Conservation (phyloP, 2,329 filamentous ascomycete species). For the Aspergillus brasiliensis region DNA sequence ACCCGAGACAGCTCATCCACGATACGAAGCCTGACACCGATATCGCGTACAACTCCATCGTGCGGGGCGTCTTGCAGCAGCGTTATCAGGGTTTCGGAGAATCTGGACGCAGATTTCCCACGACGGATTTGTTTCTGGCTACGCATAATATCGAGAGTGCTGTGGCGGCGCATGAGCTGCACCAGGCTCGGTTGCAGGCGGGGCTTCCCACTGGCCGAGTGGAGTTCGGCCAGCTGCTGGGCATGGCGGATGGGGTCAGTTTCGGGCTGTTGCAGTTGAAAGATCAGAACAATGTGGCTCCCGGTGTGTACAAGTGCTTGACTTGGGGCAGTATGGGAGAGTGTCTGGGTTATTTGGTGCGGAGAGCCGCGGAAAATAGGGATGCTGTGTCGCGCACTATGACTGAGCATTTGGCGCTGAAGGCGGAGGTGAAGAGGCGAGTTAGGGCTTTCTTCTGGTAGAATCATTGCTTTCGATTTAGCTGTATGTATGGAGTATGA, state of each 20-base stretch:
- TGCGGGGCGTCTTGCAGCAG: constrained; percentile 66
- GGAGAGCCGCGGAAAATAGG: constrained; percentile 61
- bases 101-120: constrained; percentile 51
- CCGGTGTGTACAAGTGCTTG: constrained; percentile 58
- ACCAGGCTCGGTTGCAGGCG: constrained; percentile 47
- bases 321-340: constrained; percentile 64
- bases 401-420: constrained; percentile 42
- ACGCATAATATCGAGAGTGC: constrained; percentile 81
- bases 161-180: constrained; percentile 52
- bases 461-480: too few relatives aligned
- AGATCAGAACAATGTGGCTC: constrained; percentile 30
- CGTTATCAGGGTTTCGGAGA: constrained; percentile 28
- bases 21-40: constrained; percentile 73
- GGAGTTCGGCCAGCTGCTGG: constrained; percentile 59
- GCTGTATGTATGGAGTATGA: not conserved
- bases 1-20: constrained; percentile 70
- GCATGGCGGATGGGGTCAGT: constrained; percentile 65
- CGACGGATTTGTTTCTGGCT: constrained; percentile 70
- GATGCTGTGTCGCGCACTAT: constrained; percentile 58
- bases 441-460: constrained; percentile 24
- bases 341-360: constrained; percentile 74
- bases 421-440: constrained; percentile 20
- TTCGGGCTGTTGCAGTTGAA: constrained; percentile 53
- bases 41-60: constrained; percentile 70
- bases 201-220: constrained; percentile 51